phyloP scores from a whole-genome alignment of 1,284 basidiomycete species.

The Mycena sp. region DNA sequence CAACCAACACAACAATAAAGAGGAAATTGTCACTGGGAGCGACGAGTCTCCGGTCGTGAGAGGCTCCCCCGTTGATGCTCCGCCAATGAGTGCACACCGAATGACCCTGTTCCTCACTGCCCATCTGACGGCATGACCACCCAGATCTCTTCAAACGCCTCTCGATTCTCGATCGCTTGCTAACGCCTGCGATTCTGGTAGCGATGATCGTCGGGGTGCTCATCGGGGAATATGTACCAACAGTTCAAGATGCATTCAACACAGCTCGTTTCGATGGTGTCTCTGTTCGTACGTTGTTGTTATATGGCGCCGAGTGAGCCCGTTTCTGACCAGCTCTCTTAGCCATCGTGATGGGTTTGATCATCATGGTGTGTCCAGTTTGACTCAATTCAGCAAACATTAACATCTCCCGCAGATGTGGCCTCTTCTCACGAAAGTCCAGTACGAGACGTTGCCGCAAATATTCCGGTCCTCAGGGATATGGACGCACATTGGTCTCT shows the following conservation, averaged over 20 bases:
- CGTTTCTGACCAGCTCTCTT: constrained; percentile 17
- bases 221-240: constrained; percentile 71
- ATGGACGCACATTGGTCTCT: constrained; percentile 80
- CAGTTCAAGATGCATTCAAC: constrained; percentile 63
- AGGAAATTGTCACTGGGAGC: too few species aligned
- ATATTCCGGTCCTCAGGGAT: constrained; percentile 65
- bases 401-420: constrained; percentile 69
- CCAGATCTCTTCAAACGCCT: constrained; percentile 50
- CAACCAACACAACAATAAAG: too few species aligned
- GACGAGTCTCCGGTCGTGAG: too few species aligned
- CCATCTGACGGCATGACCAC: too few species aligned
- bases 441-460: constrained; percentile 76
- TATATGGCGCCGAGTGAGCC: constrained; percentile 31
- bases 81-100: too few species aligned
- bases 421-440: constrained; percentile 84
- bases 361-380: constrained; percentile 61
- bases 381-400: too few species aligned
- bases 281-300: constrained; percentile 64
- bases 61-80: too few species aligned
- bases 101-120: too few species aligned
- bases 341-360: constrained; percentile 82
- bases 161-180: constrained; percentile 69
- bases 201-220: constrained; percentile 86
- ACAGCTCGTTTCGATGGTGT: constrained; percentile 62
- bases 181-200: constrained; percentile 78